Conservation (phyloP, 495 filamentous ascomycete genomes). For the Evernia prunastri region DNA sequence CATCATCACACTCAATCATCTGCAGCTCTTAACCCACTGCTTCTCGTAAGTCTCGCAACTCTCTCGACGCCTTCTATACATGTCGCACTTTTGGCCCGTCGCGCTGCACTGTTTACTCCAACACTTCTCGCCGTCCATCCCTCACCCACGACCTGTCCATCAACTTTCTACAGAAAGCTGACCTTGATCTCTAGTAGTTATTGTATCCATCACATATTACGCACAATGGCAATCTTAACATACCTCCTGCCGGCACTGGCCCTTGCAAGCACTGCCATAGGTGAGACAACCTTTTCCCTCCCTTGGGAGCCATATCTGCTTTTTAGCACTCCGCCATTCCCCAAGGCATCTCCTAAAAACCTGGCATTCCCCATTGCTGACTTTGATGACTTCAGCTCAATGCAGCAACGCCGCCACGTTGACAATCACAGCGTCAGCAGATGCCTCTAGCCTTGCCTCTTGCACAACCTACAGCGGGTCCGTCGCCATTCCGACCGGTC, state of each 20-base stretch:
- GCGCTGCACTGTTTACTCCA: not conserved
- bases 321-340: not conserved
- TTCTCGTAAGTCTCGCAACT: slow-evolving; percentile 15
- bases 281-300: slow-evolving; percentile 42
- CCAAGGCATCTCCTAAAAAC: not conserved
- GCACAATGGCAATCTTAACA: slow-evolving; percentile 69
- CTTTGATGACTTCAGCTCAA: slow-evolving; percentile 32
- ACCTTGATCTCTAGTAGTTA: slow-evolving; percentile 15
- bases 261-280: slow-evolving; percentile 55
- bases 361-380: slow-evolving; percentile 10
- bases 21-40: slow-evolving; percentile 22
- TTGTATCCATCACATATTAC: slow-evolving; percentile 30
- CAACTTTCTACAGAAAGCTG: slow-evolving; percentile 5
- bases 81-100: not conserved
- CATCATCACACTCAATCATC: slow-evolving; percentile 19
- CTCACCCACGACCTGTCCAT: not conserved
- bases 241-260: slow-evolving; percentile 71
- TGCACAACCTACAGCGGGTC: slow-evolving; percentile 67
- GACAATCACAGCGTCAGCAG: slow-evolving; percentile 34
- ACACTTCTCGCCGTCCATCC: slow-evolving; percentile 21
- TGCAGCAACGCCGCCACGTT: slow-evolving; percentile 34
- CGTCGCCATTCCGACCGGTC: slow-evolving; percentile 54
- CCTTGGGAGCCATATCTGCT: not conserved
- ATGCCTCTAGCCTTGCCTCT: slow-evolving; percentile 58
- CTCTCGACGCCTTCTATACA: not conserved